A percentile compares a stretch with the other conserved stretches of the same genome.
Evolutionary conservation across 768 basidiomycete species (phyloP).

Genomic region (Austroboletus festivus): DNA sequence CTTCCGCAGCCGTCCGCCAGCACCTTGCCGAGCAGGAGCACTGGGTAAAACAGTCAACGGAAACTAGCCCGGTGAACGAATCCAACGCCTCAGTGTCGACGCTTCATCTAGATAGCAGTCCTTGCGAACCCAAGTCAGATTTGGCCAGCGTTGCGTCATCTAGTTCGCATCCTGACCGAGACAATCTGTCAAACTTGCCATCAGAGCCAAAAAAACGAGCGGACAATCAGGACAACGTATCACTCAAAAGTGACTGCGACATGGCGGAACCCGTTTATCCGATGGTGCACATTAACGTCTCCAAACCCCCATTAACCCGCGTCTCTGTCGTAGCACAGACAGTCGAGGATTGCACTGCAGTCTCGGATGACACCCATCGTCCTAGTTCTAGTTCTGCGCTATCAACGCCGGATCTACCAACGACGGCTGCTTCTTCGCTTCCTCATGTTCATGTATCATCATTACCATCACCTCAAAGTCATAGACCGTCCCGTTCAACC

Average conservation of each 20-base stretch:
- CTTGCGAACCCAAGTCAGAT: conserved; percentile 15
- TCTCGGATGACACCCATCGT: not conserved
- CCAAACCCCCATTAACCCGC: conserved; percentile 32
- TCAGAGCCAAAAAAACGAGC: conserved; percentile 12
- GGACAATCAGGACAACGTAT: not conserved
- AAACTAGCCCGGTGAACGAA: conserved; percentile 33
- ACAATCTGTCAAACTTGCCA: conserved; percentile 24
- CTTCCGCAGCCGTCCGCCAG: conserved; percentile 55
- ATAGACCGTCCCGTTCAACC: conserved; percentile 48
- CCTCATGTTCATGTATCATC: conserved; percentile 21
- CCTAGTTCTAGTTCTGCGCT: conserved; percentile 3
- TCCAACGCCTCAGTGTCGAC: conserved; percentile 55
- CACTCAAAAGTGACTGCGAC: conserved; percentile 3
- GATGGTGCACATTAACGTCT: conserved; percentile 43
- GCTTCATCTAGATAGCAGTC: conserved; percentile 46
- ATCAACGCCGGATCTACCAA: conserved; percentile 20
- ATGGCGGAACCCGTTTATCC: conserved; percentile 33
- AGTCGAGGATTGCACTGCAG: not conserved
- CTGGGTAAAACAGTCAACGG: conserved; percentile 27
- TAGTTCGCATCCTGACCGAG: conserved; percentile 21
- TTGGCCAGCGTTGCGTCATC: conserved; percentile 13
- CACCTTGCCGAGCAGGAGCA: conserved; percentile 54
- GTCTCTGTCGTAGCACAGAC: conserved; percentile 18
- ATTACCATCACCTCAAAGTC: conserved; percentile 23
- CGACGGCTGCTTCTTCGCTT: conserved; percentile 31